Base-by-base conservation (phyloP, 345 rosid species). In the Hevea brasiliensis region DNA sequence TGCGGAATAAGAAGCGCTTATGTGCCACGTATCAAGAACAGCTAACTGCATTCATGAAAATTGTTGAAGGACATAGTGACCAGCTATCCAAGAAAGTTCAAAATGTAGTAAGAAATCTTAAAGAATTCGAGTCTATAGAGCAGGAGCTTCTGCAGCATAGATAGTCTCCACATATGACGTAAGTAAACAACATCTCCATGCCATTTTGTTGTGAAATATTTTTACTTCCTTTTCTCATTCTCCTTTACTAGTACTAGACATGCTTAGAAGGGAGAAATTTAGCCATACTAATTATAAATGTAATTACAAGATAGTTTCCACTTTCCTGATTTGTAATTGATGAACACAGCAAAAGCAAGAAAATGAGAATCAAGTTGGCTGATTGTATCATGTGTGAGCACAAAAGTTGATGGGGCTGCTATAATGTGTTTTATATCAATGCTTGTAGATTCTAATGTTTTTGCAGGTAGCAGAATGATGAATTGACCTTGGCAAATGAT, bases 21-120 rank as follows among this genome's bases (percentile, higher is more conserved):
- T 85, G 92, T 77, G 81, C 87, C 47, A 86, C 87, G 8, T 90
- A 88, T 59, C 89, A 82, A 74, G 91, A 88, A 74, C 91, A 88
- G 72, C 73, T 90, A 32, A 73, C 77, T 56, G 80, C 87, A 67
- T 90, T 88, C 72, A 81, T 84, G 82, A 85, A 81, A 80, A 76
- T 88, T n/a, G 84, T 90, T 29, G 95, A 90, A 73, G 91, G 84
- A 20, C 85, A 90, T 61, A 73, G 64, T 65, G 73, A 81, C 48
- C 84, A 77, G 51, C 74, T 90, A 51, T 77, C 87, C 5, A 82
- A 73, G 79, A 90, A 85, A 82, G 85, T 90, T 17, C 82, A 88
- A 73, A 80, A 68, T 4, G 87, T 87, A 6, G 85, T 88, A 45
- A 76, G 74, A 72, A 88, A 88, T 72, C 70, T 90, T 48, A 88